phyloP scores from a whole-genome alignment of 129 eudicot species.

The Escallonia rubra region DNA sequence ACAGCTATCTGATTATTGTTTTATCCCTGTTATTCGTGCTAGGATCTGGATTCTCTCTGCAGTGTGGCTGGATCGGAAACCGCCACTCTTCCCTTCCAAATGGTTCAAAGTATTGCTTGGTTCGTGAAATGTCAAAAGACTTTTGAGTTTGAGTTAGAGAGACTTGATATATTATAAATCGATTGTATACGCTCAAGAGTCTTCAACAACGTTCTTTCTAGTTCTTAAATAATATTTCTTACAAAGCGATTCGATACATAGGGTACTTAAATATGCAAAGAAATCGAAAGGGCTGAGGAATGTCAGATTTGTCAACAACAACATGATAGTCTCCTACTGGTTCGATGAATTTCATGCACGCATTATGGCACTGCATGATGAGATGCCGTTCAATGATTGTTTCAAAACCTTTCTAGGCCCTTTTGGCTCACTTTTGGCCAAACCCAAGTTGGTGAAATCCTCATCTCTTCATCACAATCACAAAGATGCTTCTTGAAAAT shows the following conservation, averaged over 20 bases:
- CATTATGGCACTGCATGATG: conserved; percentile 10
- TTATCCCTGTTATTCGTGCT: not conserved
- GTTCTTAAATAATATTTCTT: too few relatives aligned
- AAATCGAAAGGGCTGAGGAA: not conserved
- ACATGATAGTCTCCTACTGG: not conserved
- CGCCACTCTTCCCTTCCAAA: too few relatives aligned
- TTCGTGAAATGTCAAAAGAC: too few relatives aligned
- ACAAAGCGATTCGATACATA: too few relatives aligned
- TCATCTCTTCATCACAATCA: not conserved
- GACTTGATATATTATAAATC: too few relatives aligned
- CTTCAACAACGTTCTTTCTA: too few relatives aligned
- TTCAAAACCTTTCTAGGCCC: not conserved
- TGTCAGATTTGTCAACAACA: not conserved
- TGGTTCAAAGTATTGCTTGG: too few relatives aligned
- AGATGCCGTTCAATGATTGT: not conserved
- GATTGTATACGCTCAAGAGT: too few relatives aligned
- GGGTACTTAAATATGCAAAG: not conserved
- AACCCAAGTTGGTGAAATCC: conserved; percentile 1
- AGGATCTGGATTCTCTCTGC: too few relatives aligned
- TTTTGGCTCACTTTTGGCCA: conserved; percentile 4
- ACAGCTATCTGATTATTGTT: not conserved
- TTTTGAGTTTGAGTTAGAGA: too few relatives aligned
- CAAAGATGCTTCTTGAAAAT: not conserved
- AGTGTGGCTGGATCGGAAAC: too few relatives aligned
- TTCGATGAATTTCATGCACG: conserved; percentile 8